Evolutionary conservation across 1,139 yeast species (phyloP).

Genomic region (Taphrina deformans): DNA sequence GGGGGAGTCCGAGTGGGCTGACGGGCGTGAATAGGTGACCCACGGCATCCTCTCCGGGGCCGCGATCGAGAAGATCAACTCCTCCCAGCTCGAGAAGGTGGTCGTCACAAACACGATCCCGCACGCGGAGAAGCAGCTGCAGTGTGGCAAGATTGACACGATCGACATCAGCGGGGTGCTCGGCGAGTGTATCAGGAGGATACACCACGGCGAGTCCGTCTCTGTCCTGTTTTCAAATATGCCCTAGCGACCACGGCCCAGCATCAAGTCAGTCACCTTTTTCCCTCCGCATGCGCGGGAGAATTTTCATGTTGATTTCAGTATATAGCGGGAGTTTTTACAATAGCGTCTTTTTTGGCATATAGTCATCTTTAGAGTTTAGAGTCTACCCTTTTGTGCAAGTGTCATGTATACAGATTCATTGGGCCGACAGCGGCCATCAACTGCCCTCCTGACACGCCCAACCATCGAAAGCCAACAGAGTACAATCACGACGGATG

Average conservation of each 20-base stretch:
- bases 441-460: too few species aligned
- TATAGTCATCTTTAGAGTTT: too few species aligned
- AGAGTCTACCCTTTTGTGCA: too few species aligned
- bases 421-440: too few species aligned
- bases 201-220: constrained; percentile 95
- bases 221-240: constrained; percentile 66
- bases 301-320: too few species aligned
- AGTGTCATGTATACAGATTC: too few species aligned
- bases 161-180: constrained; percentile 83
- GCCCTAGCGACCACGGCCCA: too few species aligned
- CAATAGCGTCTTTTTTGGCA: neutral
- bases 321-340: neutral
- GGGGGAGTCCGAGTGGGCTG: neutral
- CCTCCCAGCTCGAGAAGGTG: constrained; percentile 74
- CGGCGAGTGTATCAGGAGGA: constrained; percentile 87
- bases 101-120: constrained; percentile 94
- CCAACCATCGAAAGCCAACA: too few species aligned
- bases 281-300: too few species aligned
- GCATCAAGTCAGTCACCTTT: too few species aligned
- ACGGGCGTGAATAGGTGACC: constrained; percentile 47
- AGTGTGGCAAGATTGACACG: constrained; percentile 71
- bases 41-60: constrained; percentile 94
- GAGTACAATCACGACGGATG: too few species aligned
- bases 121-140: constrained; percentile 54
- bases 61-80: constrained; percentile 70